Base-by-base conservation (phyloP, 306 rosid species). In the Calophaca sinica region DNA sequence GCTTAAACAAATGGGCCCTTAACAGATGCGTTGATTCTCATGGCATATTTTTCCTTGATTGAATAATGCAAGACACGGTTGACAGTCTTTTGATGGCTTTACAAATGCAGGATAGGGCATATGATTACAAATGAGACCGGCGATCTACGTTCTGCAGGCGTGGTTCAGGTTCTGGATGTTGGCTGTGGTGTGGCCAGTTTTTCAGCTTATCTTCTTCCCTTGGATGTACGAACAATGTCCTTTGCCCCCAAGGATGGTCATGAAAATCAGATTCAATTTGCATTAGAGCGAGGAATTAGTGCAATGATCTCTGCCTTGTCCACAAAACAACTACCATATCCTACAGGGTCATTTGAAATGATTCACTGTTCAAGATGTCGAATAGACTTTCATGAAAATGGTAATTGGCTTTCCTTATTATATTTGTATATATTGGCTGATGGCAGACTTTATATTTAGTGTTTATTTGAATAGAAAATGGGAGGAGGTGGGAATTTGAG, bases 181-280 rank as follows among this genome's bases (percentile, higher is more conserved):
- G 99, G 99, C 48, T 94, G 99, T 74, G 99, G 97, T 12, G 99
- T 92, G 80, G 97, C 99, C 71, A 94, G 99, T 78, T 94, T 94
- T 88, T 84, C 96, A 31, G 99, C 97, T 35, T 92, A 92, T 88
- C 96, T 94, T 81, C 90, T 91, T 78, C 87, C 93, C 62, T 73
- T 90, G 92, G 89, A 79, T 82, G 86, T 94, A 75, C 88, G 85
- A 75, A 86, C 96, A 42, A 90, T 94, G 99, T 90, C 99, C 36
- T 94, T 94, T 86, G 97, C 99, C 48, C 99, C 99, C 75, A 94
- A 92, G 84, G 97, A 94, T 78, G 88, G 86, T 54, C 99, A 94
- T 76, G 97, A 94, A 86, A 92, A 92, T 80, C 99, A 94, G 79
- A 94, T 94, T 77, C 97, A 94, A 68, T 94, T 94, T 84, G 90